These are phyloP conservation scores for Epichloe scottii DNA, from an alignment of 2,329 filamentous ascomycete species.

Conservation along the genomic window DNA sequence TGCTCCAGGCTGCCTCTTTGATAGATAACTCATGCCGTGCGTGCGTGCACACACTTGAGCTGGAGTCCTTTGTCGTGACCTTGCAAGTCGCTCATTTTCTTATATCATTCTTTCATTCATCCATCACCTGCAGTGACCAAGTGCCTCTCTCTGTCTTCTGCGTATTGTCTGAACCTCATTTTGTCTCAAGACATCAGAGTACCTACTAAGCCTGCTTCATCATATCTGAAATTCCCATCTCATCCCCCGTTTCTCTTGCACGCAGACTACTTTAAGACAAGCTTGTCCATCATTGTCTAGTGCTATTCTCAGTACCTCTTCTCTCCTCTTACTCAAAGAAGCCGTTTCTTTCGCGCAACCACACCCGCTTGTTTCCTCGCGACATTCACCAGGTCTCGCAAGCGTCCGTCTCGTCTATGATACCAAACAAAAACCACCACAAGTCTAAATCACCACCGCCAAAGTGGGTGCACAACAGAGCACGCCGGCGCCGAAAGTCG, in stretches of 20 bases:
- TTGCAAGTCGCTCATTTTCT: not conserved
- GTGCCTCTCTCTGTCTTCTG: not conserved
- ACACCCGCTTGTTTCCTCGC: not conserved
- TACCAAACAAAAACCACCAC: too few species aligned
- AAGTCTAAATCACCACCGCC: conserved; percentile 2
- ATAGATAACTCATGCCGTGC: conserved; percentile 4
- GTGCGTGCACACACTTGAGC: not conserved
- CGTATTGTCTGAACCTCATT: not conserved
- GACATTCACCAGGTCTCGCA: not conserved
- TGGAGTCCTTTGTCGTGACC: conserved; percentile 4
- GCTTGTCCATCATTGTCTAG: not conserved
- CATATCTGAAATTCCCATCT: not conserved
- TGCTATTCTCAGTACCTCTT: not conserved
- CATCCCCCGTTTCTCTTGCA: not conserved
- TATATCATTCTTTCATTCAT: conserved; percentile 1
- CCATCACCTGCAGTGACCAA: conserved; percentile 5
- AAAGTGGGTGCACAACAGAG: conserved; percentile 10
- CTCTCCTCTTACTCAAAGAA: not conserved
- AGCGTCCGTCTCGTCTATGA: conserved; percentile 2
- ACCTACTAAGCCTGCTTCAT: too few species aligned
- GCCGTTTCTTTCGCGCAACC: not conserved
- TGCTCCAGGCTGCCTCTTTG: not conserved
- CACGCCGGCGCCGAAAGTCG: not conserved
- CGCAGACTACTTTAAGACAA: conserved; percentile 1
- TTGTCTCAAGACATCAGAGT: not conserved